phyloP scores from a whole-genome alignment of 352 stramenopile species.

The Plasmopara halstedii region DNA sequence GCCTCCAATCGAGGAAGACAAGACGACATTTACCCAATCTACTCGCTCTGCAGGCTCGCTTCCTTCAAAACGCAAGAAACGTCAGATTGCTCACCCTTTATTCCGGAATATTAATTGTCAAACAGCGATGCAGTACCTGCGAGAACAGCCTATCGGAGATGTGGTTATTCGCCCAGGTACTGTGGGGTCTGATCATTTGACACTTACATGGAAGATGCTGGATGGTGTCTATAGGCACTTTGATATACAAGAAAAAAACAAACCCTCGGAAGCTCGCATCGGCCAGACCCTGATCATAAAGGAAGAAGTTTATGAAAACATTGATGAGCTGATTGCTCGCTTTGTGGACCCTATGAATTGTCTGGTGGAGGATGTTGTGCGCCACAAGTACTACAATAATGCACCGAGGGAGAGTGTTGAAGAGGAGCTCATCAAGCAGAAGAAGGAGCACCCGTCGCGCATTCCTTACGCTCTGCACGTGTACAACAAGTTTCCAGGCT shows the following conservation, averaged over 20 bases:
- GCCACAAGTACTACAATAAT: constrained; percentile 85
- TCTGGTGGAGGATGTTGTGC: constrained; percentile 77
- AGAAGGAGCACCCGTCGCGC: constrained; percentile 74
- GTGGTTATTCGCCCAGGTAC: constrained; percentile 83
- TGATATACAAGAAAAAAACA: constrained; percentile 83
- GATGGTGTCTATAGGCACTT: constrained; percentile 84
- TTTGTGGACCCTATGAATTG: constrained; percentile 87
- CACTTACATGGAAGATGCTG: constrained; percentile 85
- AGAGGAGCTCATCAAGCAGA: constrained; percentile 84
- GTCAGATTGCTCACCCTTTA: constrained; percentile 76
- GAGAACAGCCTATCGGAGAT: constrained; percentile 69
- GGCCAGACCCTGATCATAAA: constrained; percentile 81
- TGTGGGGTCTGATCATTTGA: constrained; percentile 76
- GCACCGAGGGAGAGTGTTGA: constrained; percentile 61
- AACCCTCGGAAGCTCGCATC: constrained; percentile 76
- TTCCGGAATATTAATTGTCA: constrained; percentile 87
- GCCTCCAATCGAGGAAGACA: constrained; percentile 67
- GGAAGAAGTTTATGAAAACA: constrained; percentile 80
- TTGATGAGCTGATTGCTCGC: constrained; percentile 83
- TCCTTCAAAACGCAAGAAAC: constrained; percentile 73
- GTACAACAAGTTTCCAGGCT: constrained; percentile 82
- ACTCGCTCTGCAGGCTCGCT: constrained; percentile 20
- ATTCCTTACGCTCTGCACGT: constrained; percentile 82
- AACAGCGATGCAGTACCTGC: constrained; percentile 71
- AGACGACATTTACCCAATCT: constrained; percentile 33